Conservation (phyloP, 2,329 filamentous ascomycete species). For the Penicillium polonicum region DNA sequence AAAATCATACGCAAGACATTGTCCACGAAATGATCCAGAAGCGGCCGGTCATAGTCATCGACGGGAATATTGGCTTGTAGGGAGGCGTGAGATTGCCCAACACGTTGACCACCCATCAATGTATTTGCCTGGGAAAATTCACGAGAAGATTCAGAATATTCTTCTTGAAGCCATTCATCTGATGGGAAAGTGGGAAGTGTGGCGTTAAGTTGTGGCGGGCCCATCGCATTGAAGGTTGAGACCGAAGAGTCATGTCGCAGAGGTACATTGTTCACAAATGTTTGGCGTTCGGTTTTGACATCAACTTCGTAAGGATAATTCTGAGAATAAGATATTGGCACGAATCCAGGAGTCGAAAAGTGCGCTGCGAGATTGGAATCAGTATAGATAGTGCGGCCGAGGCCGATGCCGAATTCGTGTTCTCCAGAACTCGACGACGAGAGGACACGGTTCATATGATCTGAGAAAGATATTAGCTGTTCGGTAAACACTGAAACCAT, state of each 20-base stretch:
- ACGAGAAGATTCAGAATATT: conserved; percentile 61
- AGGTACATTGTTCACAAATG: conserved; percentile 88
- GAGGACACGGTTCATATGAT: not conserved
- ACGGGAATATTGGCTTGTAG: conserved; percentile 75
- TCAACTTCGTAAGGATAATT: conserved; percentile 81
- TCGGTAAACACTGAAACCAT: not conserved
- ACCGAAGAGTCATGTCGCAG: conserved; percentile 82
- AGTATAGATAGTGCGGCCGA: conserved; percentile 64
- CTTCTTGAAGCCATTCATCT: conserved; percentile 70
- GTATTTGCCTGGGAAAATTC: conserved; percentile 35
- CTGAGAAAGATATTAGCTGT: not conserved
- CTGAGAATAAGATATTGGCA: conserved; percentile 52
- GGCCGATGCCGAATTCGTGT: conserved; percentile 45
- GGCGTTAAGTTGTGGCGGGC: conserved; percentile 69
- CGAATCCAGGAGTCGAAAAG: conserved; percentile 56
- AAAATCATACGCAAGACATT: conserved; percentile 86
- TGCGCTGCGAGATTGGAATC: conserved; percentile 42
- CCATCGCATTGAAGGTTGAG: conserved; percentile 90
- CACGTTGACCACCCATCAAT: conserved; percentile 17
- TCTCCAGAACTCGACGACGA: conserved; percentile 40
- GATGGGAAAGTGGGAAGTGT: conserved; percentile 63
- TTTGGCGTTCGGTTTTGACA: conserved; percentile 91
- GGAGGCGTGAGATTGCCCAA: conserved; percentile 51
- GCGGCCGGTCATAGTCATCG: conserved; percentile 79
- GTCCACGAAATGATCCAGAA: conserved; percentile 88